A percentile compares a stretch with the other conserved stretches of the same genome.
Evolutionary conservation across 169 alveolate genomes (phyloP).

Genomic region (Plasmodium sp.): DNA sequence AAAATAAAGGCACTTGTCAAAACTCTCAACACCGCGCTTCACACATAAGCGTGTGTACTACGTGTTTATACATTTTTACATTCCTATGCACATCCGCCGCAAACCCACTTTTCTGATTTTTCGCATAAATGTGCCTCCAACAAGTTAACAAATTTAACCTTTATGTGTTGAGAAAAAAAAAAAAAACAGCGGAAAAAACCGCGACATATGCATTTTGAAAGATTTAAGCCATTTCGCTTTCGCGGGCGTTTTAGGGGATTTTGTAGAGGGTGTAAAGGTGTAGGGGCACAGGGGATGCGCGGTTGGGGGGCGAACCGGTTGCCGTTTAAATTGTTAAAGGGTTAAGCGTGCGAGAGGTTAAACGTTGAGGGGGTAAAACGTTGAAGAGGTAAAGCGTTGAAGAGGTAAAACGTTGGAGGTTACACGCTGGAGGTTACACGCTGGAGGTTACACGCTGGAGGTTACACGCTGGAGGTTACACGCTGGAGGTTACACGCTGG

Average conservation of each 20-base stretch:
- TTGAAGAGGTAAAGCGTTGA: no score
- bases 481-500: no score
- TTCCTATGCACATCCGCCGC: not conserved
- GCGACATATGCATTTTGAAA: not conserved
- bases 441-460: no score
- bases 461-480: no score
- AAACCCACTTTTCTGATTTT: not conserved
- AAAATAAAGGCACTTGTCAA: not conserved
- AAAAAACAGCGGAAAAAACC: not conserved
- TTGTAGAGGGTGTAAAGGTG: not conserved
- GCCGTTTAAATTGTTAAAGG: not conserved
- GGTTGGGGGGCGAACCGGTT: not conserved
- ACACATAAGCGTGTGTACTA: not conserved
- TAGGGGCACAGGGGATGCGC: not conserved
- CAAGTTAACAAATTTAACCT: not conserved
- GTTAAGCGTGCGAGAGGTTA: not conserved
- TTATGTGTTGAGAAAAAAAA: not conserved
- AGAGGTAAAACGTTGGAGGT: no score
- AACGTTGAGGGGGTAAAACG: no score
- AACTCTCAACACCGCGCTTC: not conserved
- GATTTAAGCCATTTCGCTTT: not conserved
- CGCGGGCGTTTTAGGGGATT: not conserved
- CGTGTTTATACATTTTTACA: not conserved
- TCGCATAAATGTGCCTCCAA: not conserved
- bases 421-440: no score